Conservation (phyloP, 305 asterid genomes). For the Caryopteris hybrid region DNA sequence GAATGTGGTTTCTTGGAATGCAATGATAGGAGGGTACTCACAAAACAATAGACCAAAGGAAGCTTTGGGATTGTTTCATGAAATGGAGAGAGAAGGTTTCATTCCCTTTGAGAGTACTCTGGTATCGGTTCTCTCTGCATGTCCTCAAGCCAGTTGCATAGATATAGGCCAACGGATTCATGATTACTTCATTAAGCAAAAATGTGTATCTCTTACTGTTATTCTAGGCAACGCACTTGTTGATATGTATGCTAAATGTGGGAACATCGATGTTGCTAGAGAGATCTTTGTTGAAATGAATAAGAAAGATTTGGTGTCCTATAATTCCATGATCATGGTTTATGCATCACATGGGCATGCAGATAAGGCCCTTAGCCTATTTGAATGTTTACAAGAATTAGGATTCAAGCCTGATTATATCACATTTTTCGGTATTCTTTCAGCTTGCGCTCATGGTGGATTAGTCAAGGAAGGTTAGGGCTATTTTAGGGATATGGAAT, state of each 20-base stretch:
- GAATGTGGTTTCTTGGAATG: slow-evolving; percentile 71
- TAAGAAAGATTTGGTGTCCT: slow-evolving; percentile 54
- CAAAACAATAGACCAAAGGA: slow-evolving; percentile 57
- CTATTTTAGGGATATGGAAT: slow-evolving; percentile 38
- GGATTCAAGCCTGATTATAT: slow-evolving; percentile 52
- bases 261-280: slow-evolving; percentile 41
- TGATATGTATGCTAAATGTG: slow-evolving; percentile 73
- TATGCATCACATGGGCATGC: slow-evolving; percentile 64
- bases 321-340: slow-evolving; percentile 56
- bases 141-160: slow-evolving; percentile 55
- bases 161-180: slow-evolving; percentile 39
- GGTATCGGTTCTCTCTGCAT: slow-evolving; percentile 65
- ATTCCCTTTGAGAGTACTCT: slow-evolving; percentile 50
- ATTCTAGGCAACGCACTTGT: slow-evolving; percentile 52
- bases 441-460: slow-evolving; percentile 77
- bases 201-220: slow-evolving; percentile 26
- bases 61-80: slow-evolving; percentile 49
- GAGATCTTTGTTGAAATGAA: slow-evolving; percentile 44
- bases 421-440: slow-evolving; percentile 59
- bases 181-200: slow-evolving; percentile 38
- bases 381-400: slow-evolving; percentile 30
- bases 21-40: slow-evolving; percentile 62
- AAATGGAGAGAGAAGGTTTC: slow-evolving; percentile 48
- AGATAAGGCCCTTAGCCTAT: slow-evolving; percentile 37
- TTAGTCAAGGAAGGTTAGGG: slow-evolving; percentile 48